phyloP scores from a whole-genome alignment of 208 protist genomes.

The Strigomonas galati region DNA sequence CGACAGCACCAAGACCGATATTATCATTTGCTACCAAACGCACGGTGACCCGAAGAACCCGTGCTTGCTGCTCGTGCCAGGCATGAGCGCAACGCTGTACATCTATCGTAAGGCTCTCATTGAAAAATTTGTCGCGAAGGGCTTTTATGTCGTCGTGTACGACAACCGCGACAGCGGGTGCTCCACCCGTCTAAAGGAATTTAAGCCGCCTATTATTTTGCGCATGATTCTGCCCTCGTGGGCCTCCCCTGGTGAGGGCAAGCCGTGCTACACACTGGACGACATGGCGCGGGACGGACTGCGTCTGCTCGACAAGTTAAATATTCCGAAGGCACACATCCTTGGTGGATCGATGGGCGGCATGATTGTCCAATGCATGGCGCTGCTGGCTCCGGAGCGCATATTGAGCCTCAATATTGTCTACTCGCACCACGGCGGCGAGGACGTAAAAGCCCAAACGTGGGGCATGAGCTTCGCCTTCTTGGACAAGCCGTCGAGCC shows the following conservation, averaged over 20 bases:
- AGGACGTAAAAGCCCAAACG: slow-evolving; percentile 37
- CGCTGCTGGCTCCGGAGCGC: slow-evolving; percentile 38
- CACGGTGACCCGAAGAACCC: slow-evolving; percentile 43
- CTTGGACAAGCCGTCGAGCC: slow-evolving; percentile 38
- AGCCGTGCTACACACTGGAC: slow-evolving; percentile 57
- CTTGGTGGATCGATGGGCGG: slow-evolving; percentile 70
- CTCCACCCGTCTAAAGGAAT: slow-evolving; percentile 50
- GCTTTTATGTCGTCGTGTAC: slow-evolving; percentile 69
- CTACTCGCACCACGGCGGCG: slow-evolving; percentile 47
- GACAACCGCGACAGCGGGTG: slow-evolving; percentile 77
- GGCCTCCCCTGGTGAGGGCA: slow-evolving; percentile 35
- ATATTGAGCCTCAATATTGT: slow-evolving; percentile 49
- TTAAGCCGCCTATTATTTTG: slow-evolving; percentile 23
- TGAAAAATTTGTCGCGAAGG: slow-evolving; percentile 23
- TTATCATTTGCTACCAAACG: slow-evolving; percentile 66
- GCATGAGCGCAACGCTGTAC: slow-evolving; percentile 22
- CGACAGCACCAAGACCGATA: slow-evolving; percentile 31
- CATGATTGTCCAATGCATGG: slow-evolving; percentile 79
- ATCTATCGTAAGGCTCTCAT: slow-evolving; percentile 33
- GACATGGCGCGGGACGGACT: slow-evolving; percentile 67
- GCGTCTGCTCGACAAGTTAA: slow-evolving; percentile 43
- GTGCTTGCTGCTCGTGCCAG: slow-evolving; percentile 58
- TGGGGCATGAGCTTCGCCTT: slow-evolving; percentile 32
- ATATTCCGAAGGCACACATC: slow-evolving; percentile 51
- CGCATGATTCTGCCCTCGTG: slow-evolving; percentile 48